Evolutionary conservation across 2,329 filamentous ascomycete genomes (phyloP), one percentile per base, ranked within the genome.

Genomic region (Claviceps cyperi): DNA sequence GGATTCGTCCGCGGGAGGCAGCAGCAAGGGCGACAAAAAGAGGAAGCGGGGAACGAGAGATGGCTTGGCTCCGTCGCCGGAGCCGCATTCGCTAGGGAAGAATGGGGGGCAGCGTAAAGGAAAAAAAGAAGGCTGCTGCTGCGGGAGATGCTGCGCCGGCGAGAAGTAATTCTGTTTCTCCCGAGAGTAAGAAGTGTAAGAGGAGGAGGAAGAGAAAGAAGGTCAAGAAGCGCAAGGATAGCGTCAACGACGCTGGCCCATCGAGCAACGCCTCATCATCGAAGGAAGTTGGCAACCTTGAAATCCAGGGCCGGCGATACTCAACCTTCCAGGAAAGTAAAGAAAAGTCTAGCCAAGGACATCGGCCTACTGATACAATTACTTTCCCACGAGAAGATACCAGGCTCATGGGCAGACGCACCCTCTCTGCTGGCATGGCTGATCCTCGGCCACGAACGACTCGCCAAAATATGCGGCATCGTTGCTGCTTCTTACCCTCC

Each of bases 351-450:
- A 19, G 35, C 21, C 5, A 17, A 5, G 32, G 47, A 49, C 15
- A 15, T 49, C 4, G 35, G 19, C 2, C 15, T 8, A 2, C 3
- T 38, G 11, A 1, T 49, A 2, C 40, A 9, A 11, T 14, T 13
- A 2, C 35, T 43, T 6, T 28, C 47, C 5, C 19, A 17, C 2
- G 15, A 15, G 11, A 45, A 32, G 2, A 39, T 44, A 7, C n/a
- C 15, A 2, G 47, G 44, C 4, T 11, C 6, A 8, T 49, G 47
- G 47, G 47, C 40, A 19, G 47, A 49, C 5, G 44, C 38, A 14
- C 8, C 35, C 15, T 15, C 32, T 15, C 4, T 49, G 4, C 5
- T 44, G 5, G 47, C 44, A 39, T 49, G 47, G 47, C 57, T 65
- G 11, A 57, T 61, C 0, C 24, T 39, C 3, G 35, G 43, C 4